These are phyloP conservation scores for Calocybe gangraenosa DNA, from an alignment of 768 basidiomycete species.

Conservation along the genomic window DNA sequence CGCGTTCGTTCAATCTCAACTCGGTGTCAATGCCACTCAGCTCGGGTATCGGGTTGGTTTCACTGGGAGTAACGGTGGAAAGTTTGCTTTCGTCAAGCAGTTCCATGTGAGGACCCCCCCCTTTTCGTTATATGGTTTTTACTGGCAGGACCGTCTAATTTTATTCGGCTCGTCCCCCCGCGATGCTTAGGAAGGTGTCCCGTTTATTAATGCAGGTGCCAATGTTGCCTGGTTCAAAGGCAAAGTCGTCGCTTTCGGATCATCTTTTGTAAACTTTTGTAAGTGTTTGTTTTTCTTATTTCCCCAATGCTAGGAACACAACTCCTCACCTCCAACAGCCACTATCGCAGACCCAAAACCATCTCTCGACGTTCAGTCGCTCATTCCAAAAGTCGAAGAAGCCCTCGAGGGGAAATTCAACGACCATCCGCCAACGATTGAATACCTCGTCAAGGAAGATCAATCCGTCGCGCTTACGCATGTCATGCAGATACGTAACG, in stretches of 20 bases:
- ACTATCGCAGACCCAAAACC: slow-evolving; percentile 28
- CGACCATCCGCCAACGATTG: slow-evolving; percentile 27
- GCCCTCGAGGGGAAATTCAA: slow-evolving; percentile 31
- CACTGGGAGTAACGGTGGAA: slow-evolving; percentile 13
- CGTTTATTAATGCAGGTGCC: slow-evolving; percentile 34
- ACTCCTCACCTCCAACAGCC: slow-evolving; percentile 3
- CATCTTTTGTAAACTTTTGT: slow-evolving; percentile 33
- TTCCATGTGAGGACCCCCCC: slow-evolving; percentile 18
- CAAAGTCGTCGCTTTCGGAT: slow-evolving; percentile 35
- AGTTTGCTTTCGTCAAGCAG: slow-evolving; percentile 29
- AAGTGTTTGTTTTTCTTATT: slow-evolving; percentile 7
- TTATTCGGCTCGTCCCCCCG: no score
- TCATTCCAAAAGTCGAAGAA: slow-evolving; percentile 29
- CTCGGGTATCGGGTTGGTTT: slow-evolving; percentile 21
- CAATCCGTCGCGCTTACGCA: slow-evolving; percentile 36
- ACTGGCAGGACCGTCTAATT: no score
- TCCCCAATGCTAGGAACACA: background rate
- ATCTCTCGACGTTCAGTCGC: slow-evolving; percentile 26
- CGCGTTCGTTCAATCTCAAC: slow-evolving; percentile 23
- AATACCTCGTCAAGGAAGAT: slow-evolving; percentile 34
- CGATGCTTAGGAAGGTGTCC: slow-evolving; percentile 20
- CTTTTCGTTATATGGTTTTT: no score
- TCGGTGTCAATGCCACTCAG: slow-evolving; percentile 17
- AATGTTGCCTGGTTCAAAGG: slow-evolving; percentile 37
- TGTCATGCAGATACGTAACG: slow-evolving; percentile 27